phyloP scores from a whole-genome alignment of 1,284 basidiomycete species.

The Heliocybe sulcata region DNA sequence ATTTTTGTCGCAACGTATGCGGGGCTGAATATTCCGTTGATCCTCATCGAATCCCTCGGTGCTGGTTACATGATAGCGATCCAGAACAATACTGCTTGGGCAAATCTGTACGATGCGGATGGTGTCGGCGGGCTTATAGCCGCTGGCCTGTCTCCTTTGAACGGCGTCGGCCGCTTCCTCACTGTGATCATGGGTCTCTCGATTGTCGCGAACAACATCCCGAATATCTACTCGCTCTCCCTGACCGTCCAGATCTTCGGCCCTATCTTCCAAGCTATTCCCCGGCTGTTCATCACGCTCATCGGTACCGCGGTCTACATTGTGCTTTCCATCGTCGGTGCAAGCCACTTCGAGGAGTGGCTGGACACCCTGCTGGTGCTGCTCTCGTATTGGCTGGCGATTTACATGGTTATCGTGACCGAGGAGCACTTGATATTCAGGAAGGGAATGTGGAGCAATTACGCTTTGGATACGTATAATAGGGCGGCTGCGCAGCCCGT shows the following conservation, averaged over 20 bases:
- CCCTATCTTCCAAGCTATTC: slow-evolving; percentile 63
- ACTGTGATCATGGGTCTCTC: slow-evolving; percentile 36
- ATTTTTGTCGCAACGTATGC: slow-evolving; percentile 21
- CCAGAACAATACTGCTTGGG: slow-evolving; percentile 54
- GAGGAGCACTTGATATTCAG: slow-evolving; percentile 55
- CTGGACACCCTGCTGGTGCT: slow-evolving; percentile 24
- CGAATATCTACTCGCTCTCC: slow-evolving; percentile 58
- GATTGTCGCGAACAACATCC: slow-evolving; percentile 35
- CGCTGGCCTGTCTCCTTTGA: slow-evolving; percentile 39
- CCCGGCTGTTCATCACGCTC: slow-evolving; percentile 43
- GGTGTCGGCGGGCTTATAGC: slow-evolving; percentile 50
- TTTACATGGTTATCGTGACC: slow-evolving; percentile 45
- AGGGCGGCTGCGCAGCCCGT: slow-evolving; percentile 30
- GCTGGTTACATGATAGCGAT: slow-evolving; percentile 54
- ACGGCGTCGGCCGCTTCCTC: slow-evolving; percentile 56
- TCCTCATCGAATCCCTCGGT: slow-evolving; percentile 44
- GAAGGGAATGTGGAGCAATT: slow-evolving; percentile 21
- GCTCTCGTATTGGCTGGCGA: slow-evolving; percentile 58
- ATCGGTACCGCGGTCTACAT: slow-evolving; percentile 58
- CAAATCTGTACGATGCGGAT: slow-evolving; percentile 45
- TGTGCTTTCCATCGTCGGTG: slow-evolving; percentile 52
- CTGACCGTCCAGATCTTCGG: slow-evolving; percentile 32
- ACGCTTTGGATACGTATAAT: slow-evolving; percentile 37
- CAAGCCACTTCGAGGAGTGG: slow-evolving; percentile 31
- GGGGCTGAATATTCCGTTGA: slow-evolving; percentile 19